Percentiles rank a stretch among this genome's conserved stretches.
Evolutionary conservation across 257 asterid species (phyloP).

Genomic region (Przewalskia tangutica): DNA sequence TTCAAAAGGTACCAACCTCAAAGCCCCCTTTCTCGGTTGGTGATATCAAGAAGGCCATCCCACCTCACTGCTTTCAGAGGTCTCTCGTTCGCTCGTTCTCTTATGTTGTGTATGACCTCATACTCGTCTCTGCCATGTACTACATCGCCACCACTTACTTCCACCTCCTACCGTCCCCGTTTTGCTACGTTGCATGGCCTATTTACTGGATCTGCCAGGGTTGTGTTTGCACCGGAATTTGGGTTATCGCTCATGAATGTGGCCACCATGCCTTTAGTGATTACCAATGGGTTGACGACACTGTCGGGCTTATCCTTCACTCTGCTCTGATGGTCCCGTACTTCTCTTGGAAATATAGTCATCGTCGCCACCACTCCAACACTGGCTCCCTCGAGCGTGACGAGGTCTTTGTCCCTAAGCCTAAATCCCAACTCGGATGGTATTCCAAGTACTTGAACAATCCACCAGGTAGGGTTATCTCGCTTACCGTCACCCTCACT

Average conservation of each 20-base stretch:
- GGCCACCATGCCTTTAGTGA: slow-evolving; percentile 77
- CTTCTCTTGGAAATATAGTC: slow-evolving; percentile 72
- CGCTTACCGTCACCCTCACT: slow-evolving; percentile 34
- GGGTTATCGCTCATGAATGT: slow-evolving; percentile 70
- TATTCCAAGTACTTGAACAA: slow-evolving; percentile 53
- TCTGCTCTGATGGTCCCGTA: slow-evolving; percentile 60
- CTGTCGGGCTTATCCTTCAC: slow-evolving; percentile 63
- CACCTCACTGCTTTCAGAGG: slow-evolving; percentile 62
- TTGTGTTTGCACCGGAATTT: slow-evolving; percentile 53
- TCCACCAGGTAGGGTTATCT: slow-evolving; percentile 49
- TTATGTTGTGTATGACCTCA: slow-evolving; percentile 43
- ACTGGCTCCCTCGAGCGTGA: slow-evolving; percentile 67
- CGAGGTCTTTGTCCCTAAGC: slow-evolving; percentile 65
- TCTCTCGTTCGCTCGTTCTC: slow-evolving; percentile 46
- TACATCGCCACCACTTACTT: slow-evolving; percentile 38
- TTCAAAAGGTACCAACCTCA: slow-evolving; percentile 35
- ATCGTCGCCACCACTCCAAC: slow-evolving; percentile 70
- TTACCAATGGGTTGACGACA: slow-evolving; percentile 56
- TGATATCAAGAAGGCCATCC: slow-evolving; percentile 61
- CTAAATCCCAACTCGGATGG: slow-evolving; percentile 31
- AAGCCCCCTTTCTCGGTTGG: slow-evolving; percentile 60
- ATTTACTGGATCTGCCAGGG: slow-evolving; percentile 46
- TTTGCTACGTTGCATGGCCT: slow-evolving; percentile 40
- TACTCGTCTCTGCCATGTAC: slow-evolving; percentile 31
- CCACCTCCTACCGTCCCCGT: slow-evolving; percentile 33